These are phyloP conservation scores for Penicillium antarcticum DNA, from an alignment of 495 filamentous ascomycete genomes.

Conservation along the genomic window DNA sequence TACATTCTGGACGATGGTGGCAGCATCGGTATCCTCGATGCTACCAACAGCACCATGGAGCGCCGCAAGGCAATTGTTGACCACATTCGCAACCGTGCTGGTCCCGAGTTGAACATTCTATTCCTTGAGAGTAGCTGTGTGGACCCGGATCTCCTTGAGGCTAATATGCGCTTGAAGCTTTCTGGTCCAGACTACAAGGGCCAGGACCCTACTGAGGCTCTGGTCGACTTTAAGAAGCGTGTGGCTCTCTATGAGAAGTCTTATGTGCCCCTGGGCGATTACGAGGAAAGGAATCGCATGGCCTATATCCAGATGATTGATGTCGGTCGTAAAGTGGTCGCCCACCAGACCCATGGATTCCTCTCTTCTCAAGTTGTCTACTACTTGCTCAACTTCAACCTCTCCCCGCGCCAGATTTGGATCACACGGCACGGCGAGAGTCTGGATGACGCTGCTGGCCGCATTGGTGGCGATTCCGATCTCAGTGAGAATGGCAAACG, in stretches of 20 bases:
- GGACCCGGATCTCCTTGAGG: constrained; percentile 77
- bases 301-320: constrained; percentile 97
- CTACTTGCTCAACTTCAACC: constrained; percentile 93
- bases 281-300: constrained; percentile 84
- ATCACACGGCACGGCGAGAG: constrained; percentile 93
- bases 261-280: constrained; percentile 87
- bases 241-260: constrained; percentile 91
- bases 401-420: constrained; percentile 95
- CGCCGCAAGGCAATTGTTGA: constrained; percentile 80
- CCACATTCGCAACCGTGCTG: constrained; percentile 76
- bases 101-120: constrained; percentile 80
- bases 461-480: constrained; percentile 81
- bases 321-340: constrained; percentile 89
- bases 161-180: constrained; percentile 98
- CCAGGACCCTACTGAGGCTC: constrained; percentile 77
- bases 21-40: constrained; percentile 96
- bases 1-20: constrained; percentile 80
- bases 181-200: constrained; percentile 93
- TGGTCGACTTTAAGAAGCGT: constrained; percentile 89
- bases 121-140: constrained; percentile 94
- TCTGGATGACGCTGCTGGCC: constrained; percentile 71
- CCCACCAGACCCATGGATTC: constrained; percentile 87
- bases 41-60: constrained; percentile 90
- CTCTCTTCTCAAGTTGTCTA: constrained; percentile 85
- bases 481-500: constrained; percentile 69